Conservation (phyloP, 768 basidiomycete species). For the Amanita subjunquillea region DNA sequence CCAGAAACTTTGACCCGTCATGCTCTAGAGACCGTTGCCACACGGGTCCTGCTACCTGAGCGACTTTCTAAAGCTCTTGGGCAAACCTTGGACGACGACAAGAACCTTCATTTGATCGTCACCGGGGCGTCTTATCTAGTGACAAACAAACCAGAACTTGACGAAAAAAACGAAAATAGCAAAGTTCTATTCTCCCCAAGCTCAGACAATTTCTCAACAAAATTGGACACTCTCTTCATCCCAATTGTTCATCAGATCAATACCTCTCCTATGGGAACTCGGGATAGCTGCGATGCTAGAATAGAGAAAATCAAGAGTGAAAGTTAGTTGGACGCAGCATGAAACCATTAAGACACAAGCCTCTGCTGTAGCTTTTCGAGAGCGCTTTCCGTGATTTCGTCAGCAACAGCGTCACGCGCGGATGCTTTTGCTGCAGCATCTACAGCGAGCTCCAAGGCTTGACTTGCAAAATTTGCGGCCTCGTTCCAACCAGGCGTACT, state of each 20-base stretch:
- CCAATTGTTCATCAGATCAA: not conserved
- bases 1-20: too few relatives aligned
- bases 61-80: too few relatives aligned
- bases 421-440: not conserved
- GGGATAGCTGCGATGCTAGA: not conserved
- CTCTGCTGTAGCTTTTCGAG: not conserved
- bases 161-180: too few relatives aligned
- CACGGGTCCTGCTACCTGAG: too few relatives aligned
- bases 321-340: not conserved
- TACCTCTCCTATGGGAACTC: not conserved
- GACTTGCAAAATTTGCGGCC: not conserved
- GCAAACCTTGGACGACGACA: too few relatives aligned
- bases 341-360: not conserved
- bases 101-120: too few relatives aligned
- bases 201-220: not conserved
- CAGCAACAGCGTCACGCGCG: not conserved
- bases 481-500: conserved; percentile 4
- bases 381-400: not conserved
- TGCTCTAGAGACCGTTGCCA: too few relatives aligned
- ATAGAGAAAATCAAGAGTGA: not conserved
- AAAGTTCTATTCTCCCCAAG: too few relatives aligned
- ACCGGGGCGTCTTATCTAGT: too few relatives aligned
- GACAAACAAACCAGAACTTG: too few relatives aligned
- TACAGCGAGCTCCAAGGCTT: not conserved
- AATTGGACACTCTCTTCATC: not conserved